These are phyloP conservation scores for Glutinoglossum americanum DNA, from an alignment of 495 filamentous ascomycete genomes.

Conservation along the genomic window DNA sequence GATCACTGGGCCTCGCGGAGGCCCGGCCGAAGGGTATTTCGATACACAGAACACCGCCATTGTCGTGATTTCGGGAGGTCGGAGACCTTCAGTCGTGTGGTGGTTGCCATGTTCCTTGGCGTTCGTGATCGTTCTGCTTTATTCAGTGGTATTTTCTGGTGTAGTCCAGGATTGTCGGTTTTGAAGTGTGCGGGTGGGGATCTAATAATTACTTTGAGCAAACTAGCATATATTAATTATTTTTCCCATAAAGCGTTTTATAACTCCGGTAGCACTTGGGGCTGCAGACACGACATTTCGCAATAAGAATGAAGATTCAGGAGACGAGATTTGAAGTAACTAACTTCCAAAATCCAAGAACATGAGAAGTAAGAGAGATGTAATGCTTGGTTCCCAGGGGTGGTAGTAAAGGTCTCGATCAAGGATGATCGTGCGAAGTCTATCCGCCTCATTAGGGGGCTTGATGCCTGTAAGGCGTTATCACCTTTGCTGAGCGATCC, in stretches of 20 bases:
- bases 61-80: neutral
- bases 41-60: neutral
- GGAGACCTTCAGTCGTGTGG: neutral
- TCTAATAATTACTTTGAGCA: neutral
- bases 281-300: no score
- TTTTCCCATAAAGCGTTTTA: no score
- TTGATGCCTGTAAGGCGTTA: conserved; percentile 10
- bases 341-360: no score
- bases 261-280: no score
- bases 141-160: neutral
- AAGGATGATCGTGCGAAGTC: conserved; percentile 6
- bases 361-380: conserved; percentile 18
- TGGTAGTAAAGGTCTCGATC: conserved; percentile 15
- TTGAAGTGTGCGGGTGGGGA: neutral
- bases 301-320: conserved; percentile 12
- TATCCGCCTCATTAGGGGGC: conserved; percentile 11
- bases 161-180: neutral
- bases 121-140: neutral
- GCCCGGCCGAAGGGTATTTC: neutral
- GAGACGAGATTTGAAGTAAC: conserved; percentile 20
- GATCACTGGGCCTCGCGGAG: neutral
- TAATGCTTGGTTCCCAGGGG: no score
- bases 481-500: neutral
- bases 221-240: no score
- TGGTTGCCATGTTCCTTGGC: neutral